Evolutionary conservation across 345 rosid species (phyloP).

Genomic region (Brassica carinata): DNA sequence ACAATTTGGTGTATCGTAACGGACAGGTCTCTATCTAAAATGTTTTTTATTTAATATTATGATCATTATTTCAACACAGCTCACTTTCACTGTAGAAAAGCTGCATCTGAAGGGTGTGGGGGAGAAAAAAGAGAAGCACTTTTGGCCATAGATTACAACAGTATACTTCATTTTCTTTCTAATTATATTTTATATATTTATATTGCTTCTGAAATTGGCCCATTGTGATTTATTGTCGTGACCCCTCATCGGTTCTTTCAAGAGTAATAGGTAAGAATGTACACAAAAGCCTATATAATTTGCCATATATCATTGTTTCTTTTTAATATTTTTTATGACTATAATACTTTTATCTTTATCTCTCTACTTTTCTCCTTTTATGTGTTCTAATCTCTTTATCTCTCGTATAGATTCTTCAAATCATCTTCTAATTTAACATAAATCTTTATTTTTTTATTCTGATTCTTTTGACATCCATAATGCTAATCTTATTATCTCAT

Average conservation of each 20-base stretch:
- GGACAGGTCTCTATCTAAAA: constrained; percentile 31
- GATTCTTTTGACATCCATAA: too few relatives aligned
- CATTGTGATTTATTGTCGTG: constrained; percentile 40
- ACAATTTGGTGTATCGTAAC: constrained; percentile 29
- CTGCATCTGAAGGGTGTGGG: constrained; percentile 41
- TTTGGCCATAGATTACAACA: constrained; percentile 39
- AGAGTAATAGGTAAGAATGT: too few relatives aligned
- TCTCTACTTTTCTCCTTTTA: too few relatives aligned
- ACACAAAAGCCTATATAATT: too few relatives aligned
- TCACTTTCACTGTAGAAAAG: constrained; percentile 43
- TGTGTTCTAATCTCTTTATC: too few relatives aligned
- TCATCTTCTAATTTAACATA: too few relatives aligned
- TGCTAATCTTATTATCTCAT: too few relatives aligned
- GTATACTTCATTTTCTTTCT: constrained; percentile 7
- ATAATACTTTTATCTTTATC: too few relatives aligned
- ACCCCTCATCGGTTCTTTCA: constrained; percentile 37
- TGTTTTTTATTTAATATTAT: not conserved
- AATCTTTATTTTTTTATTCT: too few relatives aligned
- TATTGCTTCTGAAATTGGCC: constrained; percentile 20
- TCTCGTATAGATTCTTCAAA: too few relatives aligned
- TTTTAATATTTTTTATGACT: too few relatives aligned
- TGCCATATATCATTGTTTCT: too few relatives aligned
- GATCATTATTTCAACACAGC: constrained; percentile 40
- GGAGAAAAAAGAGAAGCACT: constrained; percentile 29
- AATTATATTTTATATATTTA: not conserved